A percentile compares a stretch with the other conserved stretches of the same genome.
Conservation (phyloP, 2,329 filamentous ascomycete species). For the Leptographium lundbergii region DNA sequence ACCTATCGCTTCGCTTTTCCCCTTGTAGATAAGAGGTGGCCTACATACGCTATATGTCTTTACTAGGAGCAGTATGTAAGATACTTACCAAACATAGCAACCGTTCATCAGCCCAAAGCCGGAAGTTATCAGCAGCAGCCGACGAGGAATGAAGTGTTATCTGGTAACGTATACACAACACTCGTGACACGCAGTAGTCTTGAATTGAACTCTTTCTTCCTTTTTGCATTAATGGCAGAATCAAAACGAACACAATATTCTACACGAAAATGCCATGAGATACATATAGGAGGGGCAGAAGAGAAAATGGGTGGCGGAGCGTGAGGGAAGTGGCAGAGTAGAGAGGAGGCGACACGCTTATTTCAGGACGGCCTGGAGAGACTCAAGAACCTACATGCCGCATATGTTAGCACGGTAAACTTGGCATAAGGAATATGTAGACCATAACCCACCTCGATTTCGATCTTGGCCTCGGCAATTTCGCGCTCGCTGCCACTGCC, state of each 20-base stretch:
- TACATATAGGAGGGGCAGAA: not conserved
- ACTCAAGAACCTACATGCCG: constrained; percentile 59
- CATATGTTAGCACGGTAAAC: too few relatives aligned
- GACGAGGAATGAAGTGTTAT: not conserved
- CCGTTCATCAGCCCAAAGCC: too few relatives aligned
- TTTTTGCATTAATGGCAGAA: constrained; percentile 6
- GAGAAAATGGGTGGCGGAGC: not conserved
- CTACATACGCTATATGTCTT: not conserved
- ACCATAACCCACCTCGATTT: constrained; percentile 68
- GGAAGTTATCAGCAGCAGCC: too few relatives aligned
- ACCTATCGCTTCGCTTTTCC: too few relatives aligned
- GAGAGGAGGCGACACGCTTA: constrained; percentile 28
- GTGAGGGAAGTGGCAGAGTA: not conserved
- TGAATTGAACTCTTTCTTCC: not conserved
- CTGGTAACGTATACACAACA: not conserved
- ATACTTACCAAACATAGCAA: too few relatives aligned
- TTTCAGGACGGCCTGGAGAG: constrained; percentile 68
- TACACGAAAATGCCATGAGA: constrained; percentile 20
- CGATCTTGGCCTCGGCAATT: constrained; percentile 97
- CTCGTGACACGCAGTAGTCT: not conserved
- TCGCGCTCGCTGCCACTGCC: constrained; percentile 92
- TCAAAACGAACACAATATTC: constrained; percentile 20
- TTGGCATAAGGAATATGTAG: not conserved
- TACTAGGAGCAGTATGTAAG: too few relatives aligned
- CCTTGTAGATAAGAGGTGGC: not conserved